Percentiles rank a stretch among this genome's conserved stretches.
Conservation (phyloP, 2,329 filamentous ascomycete genomes). For the Colletotrichum sp. region DNA sequence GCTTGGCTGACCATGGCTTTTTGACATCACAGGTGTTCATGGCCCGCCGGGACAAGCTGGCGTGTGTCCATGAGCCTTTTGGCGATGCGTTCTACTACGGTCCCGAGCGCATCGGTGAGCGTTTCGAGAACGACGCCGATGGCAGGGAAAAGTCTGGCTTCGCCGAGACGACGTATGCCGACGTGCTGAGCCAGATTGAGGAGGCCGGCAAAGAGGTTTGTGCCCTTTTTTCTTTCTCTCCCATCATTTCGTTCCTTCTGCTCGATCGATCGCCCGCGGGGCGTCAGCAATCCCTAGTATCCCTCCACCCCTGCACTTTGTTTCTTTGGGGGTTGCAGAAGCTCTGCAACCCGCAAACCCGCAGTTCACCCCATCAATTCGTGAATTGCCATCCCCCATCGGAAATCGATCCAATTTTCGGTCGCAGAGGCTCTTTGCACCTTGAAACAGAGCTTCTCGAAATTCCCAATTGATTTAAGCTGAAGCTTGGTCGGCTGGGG, state of each 20-base stretch:
- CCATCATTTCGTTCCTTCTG: conserved; percentile 22
- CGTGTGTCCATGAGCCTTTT: conserved; percentile 93
- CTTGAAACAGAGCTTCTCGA: conserved; percentile 20
- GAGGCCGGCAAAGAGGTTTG: conserved; percentile 76
- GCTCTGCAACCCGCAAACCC: conserved; percentile 7
- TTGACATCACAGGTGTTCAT: conserved; percentile 80
- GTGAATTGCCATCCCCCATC: background rate
- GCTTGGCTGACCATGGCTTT: background rate
- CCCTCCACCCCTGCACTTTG: background rate
- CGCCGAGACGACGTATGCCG: conserved; percentile 72
- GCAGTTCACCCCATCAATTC: conserved; percentile 1
- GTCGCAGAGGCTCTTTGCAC: background rate
- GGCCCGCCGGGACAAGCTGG: conserved; percentile 82
- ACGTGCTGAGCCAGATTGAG: conserved; percentile 79
- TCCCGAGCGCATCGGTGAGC: conserved; percentile 81
- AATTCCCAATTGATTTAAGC: conserved; percentile 17
- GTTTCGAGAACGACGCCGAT: conserved; percentile 74
- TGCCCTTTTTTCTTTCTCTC: conserved; percentile 18
- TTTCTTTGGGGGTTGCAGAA: conserved; percentile 8
- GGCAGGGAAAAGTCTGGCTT: conserved; percentile 68
- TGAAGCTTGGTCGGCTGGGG: background rate
- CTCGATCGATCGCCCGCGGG: background rate
- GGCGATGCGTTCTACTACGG: conserved; percentile 97
- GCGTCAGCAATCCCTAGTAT: background rate
- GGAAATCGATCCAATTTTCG: conserved; percentile 3